Base-by-base conservation (phyloP, 176 grass and related monocot genomes). In the Melocanna baccifera region DNA sequence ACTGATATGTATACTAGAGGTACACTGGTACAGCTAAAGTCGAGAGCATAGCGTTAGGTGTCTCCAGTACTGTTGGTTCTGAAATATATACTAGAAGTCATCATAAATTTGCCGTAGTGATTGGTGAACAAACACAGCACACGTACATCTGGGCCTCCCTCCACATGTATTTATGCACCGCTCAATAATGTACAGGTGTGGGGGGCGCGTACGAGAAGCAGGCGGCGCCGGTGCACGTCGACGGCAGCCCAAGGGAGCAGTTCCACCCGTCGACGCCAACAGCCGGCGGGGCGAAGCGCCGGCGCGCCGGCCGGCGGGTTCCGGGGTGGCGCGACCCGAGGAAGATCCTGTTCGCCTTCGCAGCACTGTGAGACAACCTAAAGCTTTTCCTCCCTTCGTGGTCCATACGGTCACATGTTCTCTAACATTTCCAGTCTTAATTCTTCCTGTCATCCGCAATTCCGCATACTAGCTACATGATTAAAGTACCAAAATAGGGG, bases 311-410 rank as follows among this genome's bases (percentile, higher is more conserved):
- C 51, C 62, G 82, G 1, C 87, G 87, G 41, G 77, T 75, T 48
- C 40, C 70, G 0, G 69, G 76, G 8, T 85, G 82, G 87, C 82
- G 69, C 7, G 82, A 89, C 37, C 82, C 87, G 28, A 89, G 77
- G 69, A 81, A 85, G 51, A 85, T 85, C 61, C 77, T 89, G 18
- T 89, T 89, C 23, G 40, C 69, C 15, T 89, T 89, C 65, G 87
- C 87, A 56, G 83, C 87, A 32, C 16, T 89, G 87, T 89, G 66
- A 85, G 87, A 76, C 4, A 6, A 70, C 20, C 9, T 13, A 39
- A 41, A 62, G 13, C 40, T 9, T 15, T 20, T 55, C n/a, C 11
- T 46, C 45, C 65, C 63, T 77, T 28, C 16, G 37, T 58, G 83
- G 48, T 56, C 50, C 50, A 18, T 45, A 20, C n/a, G 1, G 25